Evolutionary conservation across 352 stramenopile species (phyloP), one percentile per base, ranked within the genome.

Genomic region (Pythium vanterpoolii): DNA sequence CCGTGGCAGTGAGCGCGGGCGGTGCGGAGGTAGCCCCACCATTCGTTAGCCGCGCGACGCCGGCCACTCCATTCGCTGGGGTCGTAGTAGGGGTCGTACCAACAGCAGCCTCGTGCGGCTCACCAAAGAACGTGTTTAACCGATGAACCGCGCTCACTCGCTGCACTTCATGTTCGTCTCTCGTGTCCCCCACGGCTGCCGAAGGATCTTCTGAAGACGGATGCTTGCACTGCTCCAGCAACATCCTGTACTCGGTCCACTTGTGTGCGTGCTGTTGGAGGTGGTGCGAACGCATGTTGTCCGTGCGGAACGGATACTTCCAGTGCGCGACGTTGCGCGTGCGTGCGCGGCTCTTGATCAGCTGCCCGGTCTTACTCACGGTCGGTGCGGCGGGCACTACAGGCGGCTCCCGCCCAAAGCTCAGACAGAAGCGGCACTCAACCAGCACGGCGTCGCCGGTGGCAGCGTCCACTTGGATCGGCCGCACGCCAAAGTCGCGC

Each of bases 281-380:
- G 56, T 68, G 68, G 67, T 81, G 70, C 52, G 62, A 68, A 18
- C 65, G 67, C 51, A 81, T 74, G 62, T 78, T 78, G 54, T 78
- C 73, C 16, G 70, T 56, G 27, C 70, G 73, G 56, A 77, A 71
- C 14, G 73, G 71, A n/a, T 50, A 44, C 27, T 61, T 62, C 70
- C 70, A 81, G 39, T 66, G 58, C 24, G 59, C 68, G 23, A 81
- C 58, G 49, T 69, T 74, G n/a, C 49, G 52, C 21, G 68, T 71
- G 11, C 73, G 68, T 13, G 68, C 66, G 45, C 72, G 72, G 16
- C 34, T 53, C 54, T 63, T 71, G 60, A 60, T 43, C 30, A 50
- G 36, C 34, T 61, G 51, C 7, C 48, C 50, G 16, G 26, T 24
- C 53, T 52, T 50, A 38, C 63, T 55, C 16, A 59, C 21, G 18